Base-by-base conservation (phyloP, 495 filamentous ascomycete species). In the Viridothelium virens region DNA sequence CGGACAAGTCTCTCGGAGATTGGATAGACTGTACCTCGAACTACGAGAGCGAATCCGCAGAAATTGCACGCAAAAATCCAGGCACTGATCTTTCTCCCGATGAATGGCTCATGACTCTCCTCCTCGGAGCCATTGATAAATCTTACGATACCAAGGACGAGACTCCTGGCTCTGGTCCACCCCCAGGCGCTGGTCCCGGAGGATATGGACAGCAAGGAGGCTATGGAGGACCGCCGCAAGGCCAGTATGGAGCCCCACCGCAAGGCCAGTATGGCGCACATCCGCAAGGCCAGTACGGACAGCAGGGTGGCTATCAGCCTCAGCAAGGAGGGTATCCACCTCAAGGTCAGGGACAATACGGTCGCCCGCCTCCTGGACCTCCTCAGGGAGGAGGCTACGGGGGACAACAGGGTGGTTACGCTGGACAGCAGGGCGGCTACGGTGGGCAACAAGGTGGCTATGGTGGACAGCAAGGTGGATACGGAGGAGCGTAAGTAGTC, bases 21-120 rank as follows among this genome's bases (percentile, higher is more conserved):
- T 71, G 89, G 72, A 82, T 90, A 62, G 87, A 90, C 71, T 90
- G 87, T 76, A 90, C 88, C 41, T 89, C 87, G 3, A 89, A 88
- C 74, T 88, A 83, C 65, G 84, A 87, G 74, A 82, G 84, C 66
- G 86, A 88, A 72, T 83, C 82, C 70, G 85, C 83, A 67, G 85
- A 88, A 72, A 86, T 86, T 83, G 77, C 78, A 31, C 81, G 78
- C 39, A 81, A 79, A 38, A 80, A 77, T 63, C 84, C 80, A 2
- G 81, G 81, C 0, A 78, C 87, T 34, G 76, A 83, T 66, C 74
- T 90, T 65, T 88, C 87, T 16, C 83, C 84, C 14, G 84, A 89
- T 53, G 82, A 86, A 63, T 90, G 87, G 87, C 80, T 87, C 66
- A 82, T 86, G 25, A 90, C 90, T 73, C 77, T 90, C 61, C 86